Percentiles rank a stretch among this genome's conserved stretches.
Conservation (phyloP, 495 filamentous ascomycete genomes). For the Talaromyces thailandensis region DNA sequence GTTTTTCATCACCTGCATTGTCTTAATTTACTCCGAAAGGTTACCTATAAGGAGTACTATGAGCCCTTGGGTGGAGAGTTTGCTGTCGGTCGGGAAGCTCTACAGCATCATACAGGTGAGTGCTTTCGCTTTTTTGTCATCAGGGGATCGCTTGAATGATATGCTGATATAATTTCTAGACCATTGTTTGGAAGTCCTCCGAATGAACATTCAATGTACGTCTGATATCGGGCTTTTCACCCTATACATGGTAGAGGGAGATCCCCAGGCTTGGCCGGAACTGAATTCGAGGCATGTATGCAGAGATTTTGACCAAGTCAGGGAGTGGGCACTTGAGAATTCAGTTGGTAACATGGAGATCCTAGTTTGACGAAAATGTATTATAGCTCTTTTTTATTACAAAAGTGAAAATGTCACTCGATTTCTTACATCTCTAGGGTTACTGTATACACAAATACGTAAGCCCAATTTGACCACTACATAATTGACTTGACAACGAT, state of each 20-base stretch:
- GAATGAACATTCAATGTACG: conserved; percentile 5
- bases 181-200: conserved; percentile 1
- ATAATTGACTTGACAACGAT: not conserved
- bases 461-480: not conserved
- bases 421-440: not conserved
- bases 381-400: not conserved
- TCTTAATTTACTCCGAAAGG: not conserved
- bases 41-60: conserved; percentile 3
- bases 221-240: conserved; percentile 4
- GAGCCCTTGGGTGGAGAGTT: conserved; percentile 1
- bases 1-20: conserved; percentile 3
- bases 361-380: not conserved
- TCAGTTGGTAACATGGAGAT: conserved; percentile 3
- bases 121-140: not conserved
- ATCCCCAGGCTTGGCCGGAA: not conserved
- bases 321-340: not conserved
- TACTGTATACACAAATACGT: not conserved
- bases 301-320: not conserved
- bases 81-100: not conserved
- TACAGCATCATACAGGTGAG: conserved; percentile 3
- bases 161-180: not conserved
- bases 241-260: not conserved
- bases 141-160: too few species aligned
- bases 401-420: not conserved
- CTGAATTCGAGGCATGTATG: not conserved